Percentiles rank a stretch among this genome's conserved stretches.
Conservation (phyloP, 208 protist species). For the Leptomonas seymouri region DNA sequence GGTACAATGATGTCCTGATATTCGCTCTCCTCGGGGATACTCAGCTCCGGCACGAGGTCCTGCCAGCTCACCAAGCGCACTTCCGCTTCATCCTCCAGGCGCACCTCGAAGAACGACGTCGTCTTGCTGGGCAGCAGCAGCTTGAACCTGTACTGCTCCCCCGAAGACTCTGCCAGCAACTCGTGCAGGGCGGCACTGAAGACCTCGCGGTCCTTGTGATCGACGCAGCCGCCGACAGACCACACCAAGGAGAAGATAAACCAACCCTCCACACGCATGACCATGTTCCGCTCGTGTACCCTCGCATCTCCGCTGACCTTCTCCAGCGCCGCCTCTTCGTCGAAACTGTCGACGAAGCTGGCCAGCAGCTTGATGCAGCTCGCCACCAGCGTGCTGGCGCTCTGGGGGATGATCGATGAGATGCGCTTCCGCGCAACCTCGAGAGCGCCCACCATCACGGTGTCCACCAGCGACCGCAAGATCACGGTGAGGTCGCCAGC, state of each 20-base stretch:
- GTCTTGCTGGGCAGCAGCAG: slow-evolving; percentile 75
- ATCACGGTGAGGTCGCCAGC: slow-evolving; percentile 28
- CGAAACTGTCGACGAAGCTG: slow-evolving; percentile 56
- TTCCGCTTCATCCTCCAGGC: slow-evolving; percentile 70
- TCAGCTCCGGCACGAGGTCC: slow-evolving; percentile 82
- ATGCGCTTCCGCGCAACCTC: slow-evolving; percentile 84
- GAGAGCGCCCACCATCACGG: slow-evolving; percentile 78
- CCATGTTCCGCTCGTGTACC: slow-evolving; percentile 55
- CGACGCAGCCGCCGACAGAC: slow-evolving; percentile 92
- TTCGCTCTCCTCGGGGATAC: slow-evolving; percentile 81
- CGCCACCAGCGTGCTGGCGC: slow-evolving; percentile 71
- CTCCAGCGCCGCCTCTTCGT: slow-evolving; percentile 31
- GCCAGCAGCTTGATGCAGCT: slow-evolving; percentile 87
- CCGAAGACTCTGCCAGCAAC: slow-evolving; percentile 36
- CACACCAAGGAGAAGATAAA: slow-evolving; percentile 95
- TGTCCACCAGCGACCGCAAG: slow-evolving; percentile 58
- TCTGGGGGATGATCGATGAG: slow-evolving; percentile 78
- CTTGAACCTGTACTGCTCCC: slow-evolving; percentile 46
- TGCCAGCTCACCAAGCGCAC: slow-evolving; percentile 83
- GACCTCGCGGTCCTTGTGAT: slow-evolving; percentile 63
- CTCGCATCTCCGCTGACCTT: slow-evolving; percentile 25
- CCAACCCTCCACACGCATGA: slow-evolving; percentile 87
- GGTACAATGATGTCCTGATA: slow-evolving; percentile 96
- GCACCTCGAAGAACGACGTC: slow-evolving; percentile 86
- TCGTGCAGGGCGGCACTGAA: slow-evolving; percentile 89